These are phyloP conservation scores for Batkoa obscura DNA, from an alignment of 371 early-diverging fungal species.

Conservation along the genomic window DNA sequence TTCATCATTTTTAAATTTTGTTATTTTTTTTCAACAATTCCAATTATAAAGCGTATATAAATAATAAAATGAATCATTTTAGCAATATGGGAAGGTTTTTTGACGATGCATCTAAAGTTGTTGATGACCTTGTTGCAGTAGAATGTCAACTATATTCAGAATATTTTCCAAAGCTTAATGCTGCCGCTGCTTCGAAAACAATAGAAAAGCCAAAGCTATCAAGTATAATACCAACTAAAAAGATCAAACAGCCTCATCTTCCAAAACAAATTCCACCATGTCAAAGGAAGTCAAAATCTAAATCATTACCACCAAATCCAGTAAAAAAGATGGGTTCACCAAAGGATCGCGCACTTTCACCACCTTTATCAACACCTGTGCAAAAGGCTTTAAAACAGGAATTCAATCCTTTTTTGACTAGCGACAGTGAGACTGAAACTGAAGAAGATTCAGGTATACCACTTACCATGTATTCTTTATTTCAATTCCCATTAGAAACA, in stretches of 20 bases:
- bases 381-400: background rate
- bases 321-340: background rate
- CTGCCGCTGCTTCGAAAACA: too few species aligned
- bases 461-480: background rate
- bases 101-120: background rate
- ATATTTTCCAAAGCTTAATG: background rate
- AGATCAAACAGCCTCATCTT: too few species aligned
- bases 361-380: background rate
- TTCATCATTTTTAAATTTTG: too few species aligned
- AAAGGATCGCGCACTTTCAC: background rate
- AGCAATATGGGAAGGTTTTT: background rate
- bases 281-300: background rate
- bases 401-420: background rate
- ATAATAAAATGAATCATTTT: background rate
- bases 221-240: too few species aligned
- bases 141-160: background rate
- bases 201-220: too few species aligned
- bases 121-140: background rate
- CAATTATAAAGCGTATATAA: too few species aligned
- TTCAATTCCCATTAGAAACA: background rate
- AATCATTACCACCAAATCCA: background rate
- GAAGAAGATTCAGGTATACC: background rate
- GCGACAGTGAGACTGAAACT: background rate
- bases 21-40: too few species aligned
- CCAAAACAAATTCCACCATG: too few species aligned